Evolutionary conservation across 768 basidiomycete species (phyloP).

Genomic region (Mycena belliarum): DNA sequence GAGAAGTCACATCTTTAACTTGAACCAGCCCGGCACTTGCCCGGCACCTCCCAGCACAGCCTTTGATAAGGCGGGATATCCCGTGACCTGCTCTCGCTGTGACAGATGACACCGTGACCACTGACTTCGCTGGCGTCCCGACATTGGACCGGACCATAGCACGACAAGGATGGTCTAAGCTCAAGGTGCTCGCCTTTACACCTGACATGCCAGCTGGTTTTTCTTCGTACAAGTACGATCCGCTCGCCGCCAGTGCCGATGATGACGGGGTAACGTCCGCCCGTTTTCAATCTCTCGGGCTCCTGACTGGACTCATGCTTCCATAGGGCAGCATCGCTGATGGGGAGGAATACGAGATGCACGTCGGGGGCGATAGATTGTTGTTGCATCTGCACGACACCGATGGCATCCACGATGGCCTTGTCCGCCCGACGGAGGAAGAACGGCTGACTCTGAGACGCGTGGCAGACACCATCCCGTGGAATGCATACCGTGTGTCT

Average conservation of each 20-base stretch:
- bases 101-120: too few relatives aligned
- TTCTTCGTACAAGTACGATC: constrained; percentile 10
- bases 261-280: background rate
- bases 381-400: background rate
- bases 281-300: background rate
- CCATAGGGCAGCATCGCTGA: background rate
- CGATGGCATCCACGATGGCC: constrained; percentile 46
- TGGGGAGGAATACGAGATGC: constrained; percentile 13
- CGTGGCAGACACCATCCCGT: constrained; percentile 60
- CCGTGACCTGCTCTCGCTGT: too few relatives aligned
- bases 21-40: too few relatives aligned
- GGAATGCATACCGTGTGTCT: constrained; percentile 53
- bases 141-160: too few relatives aligned
- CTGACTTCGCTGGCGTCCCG: too few relatives aligned
- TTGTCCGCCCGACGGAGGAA: constrained; percentile 68
- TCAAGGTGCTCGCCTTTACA: too few relatives aligned
- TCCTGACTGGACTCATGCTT: background rate
- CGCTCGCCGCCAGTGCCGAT: background rate
- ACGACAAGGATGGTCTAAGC: too few relatives aligned
- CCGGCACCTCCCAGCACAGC: too few relatives aligned
- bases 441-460: constrained; percentile 59
- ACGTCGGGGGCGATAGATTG: background rate
- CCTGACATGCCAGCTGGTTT: background rate
- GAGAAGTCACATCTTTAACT: too few relatives aligned
- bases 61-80: too few relatives aligned